These are phyloP conservation scores for Hibiscus trionum DNA, from an alignment of 345 rosid genomes.

Conservation along the genomic window DNA sequence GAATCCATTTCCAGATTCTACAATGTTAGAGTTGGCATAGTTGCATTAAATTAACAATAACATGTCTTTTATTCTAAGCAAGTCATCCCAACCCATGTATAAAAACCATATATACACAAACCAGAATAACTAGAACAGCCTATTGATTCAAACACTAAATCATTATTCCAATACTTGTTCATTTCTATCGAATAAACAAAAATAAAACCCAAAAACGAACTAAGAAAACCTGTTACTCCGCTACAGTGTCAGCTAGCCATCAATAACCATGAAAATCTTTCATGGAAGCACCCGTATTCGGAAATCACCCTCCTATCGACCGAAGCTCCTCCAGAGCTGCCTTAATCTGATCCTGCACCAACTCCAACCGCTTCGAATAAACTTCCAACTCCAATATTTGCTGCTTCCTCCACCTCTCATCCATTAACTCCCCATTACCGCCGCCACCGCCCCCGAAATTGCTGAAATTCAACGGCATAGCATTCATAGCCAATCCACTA, in stretches of 20 bases:
- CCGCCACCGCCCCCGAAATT: constrained; percentile 13
- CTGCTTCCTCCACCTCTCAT: constrained; percentile 95
- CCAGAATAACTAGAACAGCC: constrained; percentile 12
- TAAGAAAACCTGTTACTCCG: constrained; percentile 14
- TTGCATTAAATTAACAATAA: too few species aligned
- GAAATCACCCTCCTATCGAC: constrained; percentile 37
- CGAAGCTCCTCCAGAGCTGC: constrained; percentile 64
- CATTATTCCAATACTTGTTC: constrained; percentile 35
- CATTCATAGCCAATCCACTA: constrained; percentile 33
- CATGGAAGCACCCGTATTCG: constrained; percentile 11
- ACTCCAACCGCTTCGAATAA: constrained; percentile 74
- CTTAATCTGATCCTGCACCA: constrained; percentile 91
- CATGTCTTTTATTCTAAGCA: constrained; percentile 21
- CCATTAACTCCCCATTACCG: constrained; percentile 40
- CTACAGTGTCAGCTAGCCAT: constrained; percentile 24
- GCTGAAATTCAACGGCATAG: constrained; percentile 27
- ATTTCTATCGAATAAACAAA: constrained; percentile 19
- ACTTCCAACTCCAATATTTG: constrained; percentile 95
- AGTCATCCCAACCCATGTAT: constrained; percentile 24
- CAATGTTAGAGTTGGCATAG: too few species aligned
- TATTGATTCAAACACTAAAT: constrained; percentile 17
- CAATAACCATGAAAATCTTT: constrained; percentile 14
- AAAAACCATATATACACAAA: neutral
- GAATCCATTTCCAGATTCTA: neutral
- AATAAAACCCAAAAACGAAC: neutral